These are phyloP conservation scores for Pichia sp. DNA, from an alignment of 1,139 yeast genomes.

Conservation along the genomic window DNA sequence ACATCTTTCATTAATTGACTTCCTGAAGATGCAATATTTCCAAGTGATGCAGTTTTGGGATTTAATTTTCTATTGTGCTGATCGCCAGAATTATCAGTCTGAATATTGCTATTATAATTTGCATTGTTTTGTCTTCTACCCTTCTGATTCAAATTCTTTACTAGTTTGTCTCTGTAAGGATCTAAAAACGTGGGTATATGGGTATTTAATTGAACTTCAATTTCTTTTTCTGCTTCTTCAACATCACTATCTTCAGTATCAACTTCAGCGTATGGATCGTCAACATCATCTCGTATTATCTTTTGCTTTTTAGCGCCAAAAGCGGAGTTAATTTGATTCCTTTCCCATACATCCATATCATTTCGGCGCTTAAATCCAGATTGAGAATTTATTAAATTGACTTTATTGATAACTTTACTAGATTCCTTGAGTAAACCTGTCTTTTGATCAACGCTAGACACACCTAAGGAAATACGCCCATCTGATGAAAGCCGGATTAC, in stretches of 20 bases:
- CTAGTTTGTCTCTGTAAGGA: constrained; percentile 36
- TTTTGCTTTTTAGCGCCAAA: constrained; percentile 25
- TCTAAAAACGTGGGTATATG: constrained; percentile 68
- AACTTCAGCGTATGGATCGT: constrained; percentile 38
- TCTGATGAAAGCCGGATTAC: constrained; percentile 36
- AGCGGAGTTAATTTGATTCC: constrained; percentile 47
- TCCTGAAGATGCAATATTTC: constrained; percentile 72
- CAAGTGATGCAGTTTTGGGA: constrained; percentile 38
- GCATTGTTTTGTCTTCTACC: not conserved
- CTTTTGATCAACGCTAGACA: constrained; percentile 70
- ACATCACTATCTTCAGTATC: constrained; percentile 25
- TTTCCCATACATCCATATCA: constrained; percentile 90
- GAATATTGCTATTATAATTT: not conserved
- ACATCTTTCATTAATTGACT: constrained; percentile 62
- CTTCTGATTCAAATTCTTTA: not conserved
- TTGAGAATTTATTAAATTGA: not conserved
- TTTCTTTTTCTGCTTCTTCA: constrained; percentile 44
- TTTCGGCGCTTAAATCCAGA: constrained; percentile 44
- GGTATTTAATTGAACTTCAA: constrained; percentile 69
- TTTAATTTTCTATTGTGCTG: not conserved
- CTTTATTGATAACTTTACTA: not conserved
- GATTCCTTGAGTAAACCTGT: constrained; percentile 44
- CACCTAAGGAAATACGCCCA: constrained; percentile 52
- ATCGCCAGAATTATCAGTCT: not conserved
- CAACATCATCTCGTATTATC: constrained; percentile 24